Base-by-base conservation (phyloP, 2,329 filamentous ascomycete species). In the Knoxdaviesia capensis region DNA sequence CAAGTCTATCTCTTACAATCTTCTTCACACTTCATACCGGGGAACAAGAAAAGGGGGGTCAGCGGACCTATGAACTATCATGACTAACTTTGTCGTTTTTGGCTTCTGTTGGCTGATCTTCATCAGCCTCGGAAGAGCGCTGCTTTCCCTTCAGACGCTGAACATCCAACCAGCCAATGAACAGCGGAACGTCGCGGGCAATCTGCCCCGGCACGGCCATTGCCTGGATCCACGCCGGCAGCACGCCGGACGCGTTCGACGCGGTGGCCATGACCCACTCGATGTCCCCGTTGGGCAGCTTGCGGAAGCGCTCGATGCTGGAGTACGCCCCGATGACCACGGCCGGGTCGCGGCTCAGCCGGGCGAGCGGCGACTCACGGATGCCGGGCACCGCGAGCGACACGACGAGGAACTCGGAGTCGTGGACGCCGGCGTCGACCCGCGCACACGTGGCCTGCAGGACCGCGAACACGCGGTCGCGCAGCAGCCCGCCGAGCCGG, bases 251-350 rank as follows among this genome's bases (percentile, higher is more conserved):
- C 0, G 81, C 81, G 54, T 87, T 71, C 45, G 75, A 80, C 7
- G 76, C 70, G 7, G 81, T 87, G 6, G 74, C 79, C 79, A 88
- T 87, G 44, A 78, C 62, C 82, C 82, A 90, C 56, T 80, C 75
- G 39, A 82, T 64, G 11, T 59, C 54, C 1, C 60, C 59, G n/a
- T 50, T 53, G 4, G 50, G 53, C 5, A 67, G 46, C 50, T 65
- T 59, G 43, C 66, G 59, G 33, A 80, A 59, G 38, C 71, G 59
- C 60, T 86, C 80, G 1, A 85, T 63, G 47, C 73, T 77, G 31
- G 65, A 70, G 50, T 84, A 85, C 7, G 63, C 61, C 4, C 70
- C 80, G 31, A 68, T 56, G 6, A 76, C 67, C 3, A 71, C 46
- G 31, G 57, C 62, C 46, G 64, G 64, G 20, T 65, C 63, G 29